Evolutionary conservation across 768 basidiomycete species (phyloP).

Genomic region (Suillus hirtellus): DNA sequence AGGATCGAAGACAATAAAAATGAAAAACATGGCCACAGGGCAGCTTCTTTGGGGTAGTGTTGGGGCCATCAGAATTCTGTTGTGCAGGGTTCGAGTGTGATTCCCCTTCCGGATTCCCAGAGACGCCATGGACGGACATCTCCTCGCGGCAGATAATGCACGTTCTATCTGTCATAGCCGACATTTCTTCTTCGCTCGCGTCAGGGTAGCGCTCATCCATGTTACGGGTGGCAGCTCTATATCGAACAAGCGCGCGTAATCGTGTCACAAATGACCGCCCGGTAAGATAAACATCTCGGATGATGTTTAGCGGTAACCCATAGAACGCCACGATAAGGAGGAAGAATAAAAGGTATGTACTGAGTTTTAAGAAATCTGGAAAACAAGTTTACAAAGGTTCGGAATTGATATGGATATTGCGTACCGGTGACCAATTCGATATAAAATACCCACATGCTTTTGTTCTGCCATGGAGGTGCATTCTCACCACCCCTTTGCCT

Average conservation of each 20-base stretch:
- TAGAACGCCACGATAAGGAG: conserved; percentile 91
- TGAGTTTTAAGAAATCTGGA: conserved; percentile 90
- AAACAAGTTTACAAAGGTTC: conserved; percentile 13
- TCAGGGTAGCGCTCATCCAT: conserved; percentile 97
- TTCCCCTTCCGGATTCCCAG: conserved; percentile 20
- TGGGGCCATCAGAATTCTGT: conserved; percentile 63
- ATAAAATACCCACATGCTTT: conserved; percentile 97
- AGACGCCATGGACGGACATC: conserved; percentile 55
- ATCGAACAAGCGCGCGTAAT: conserved; percentile 85
- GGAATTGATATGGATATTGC: conserved; percentile 24
- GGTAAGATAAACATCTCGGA: conserved; percentile 96
- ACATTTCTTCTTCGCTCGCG: conserved; percentile 83
- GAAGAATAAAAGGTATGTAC: conserved; percentile 94
- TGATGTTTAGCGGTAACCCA: conserved; percentile 93
- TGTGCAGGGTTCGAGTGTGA: conserved; percentile 25
- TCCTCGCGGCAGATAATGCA: conserved; percentile 99
- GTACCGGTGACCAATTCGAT: conserved; percentile 88
- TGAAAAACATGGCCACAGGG: conserved; percentile 98
- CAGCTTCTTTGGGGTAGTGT: conserved; percentile 94
- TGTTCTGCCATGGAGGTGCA: conserved; percentile 94
- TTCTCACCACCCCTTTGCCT: conserved; percentile 77
- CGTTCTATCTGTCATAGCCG: conserved; percentile 80
- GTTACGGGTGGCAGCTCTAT: conserved; percentile 90
- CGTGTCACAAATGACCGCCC: conserved; percentile 89
- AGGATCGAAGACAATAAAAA: conserved; percentile 94